Conservation (phyloP, 2,329 filamentous ascomycete species). For the Diaporthe citrichinensis region DNA sequence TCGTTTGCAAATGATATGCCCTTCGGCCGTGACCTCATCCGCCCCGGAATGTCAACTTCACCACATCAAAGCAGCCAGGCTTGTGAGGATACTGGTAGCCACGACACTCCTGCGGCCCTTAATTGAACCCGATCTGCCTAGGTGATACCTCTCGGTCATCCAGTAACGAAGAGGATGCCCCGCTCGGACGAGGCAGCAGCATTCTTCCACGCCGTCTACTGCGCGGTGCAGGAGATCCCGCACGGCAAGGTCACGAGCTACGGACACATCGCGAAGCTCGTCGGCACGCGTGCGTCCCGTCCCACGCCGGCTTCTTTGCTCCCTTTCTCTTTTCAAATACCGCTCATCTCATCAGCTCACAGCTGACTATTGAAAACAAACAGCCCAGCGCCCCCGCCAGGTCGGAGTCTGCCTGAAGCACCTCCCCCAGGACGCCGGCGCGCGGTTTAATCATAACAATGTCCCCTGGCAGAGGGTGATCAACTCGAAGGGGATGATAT, state of each 20-base stretch:
- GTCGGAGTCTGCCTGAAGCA: slow-evolving; percentile 93
- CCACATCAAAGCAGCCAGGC: background rate
- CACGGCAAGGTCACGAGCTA: slow-evolving; percentile 88
- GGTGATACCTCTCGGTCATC: fast-evolving
- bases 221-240: slow-evolving; percentile 88
- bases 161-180: slow-evolving; percentile 64
- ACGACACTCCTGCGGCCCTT: fast-evolving
- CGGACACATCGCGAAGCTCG: slow-evolving; percentile 80
- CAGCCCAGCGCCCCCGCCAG: slow-evolving; percentile 82
- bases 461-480: slow-evolving; percentile 97
- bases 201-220: slow-evolving; percentile 85
- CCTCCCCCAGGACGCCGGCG: slow-evolving; percentile 70
- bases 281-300: slow-evolving; percentile 76
- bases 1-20: slow-evolving; percentile 8
- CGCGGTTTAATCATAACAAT: slow-evolving; percentile 78
- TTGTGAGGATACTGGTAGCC: background rate
- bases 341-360: too few relatives aligned
- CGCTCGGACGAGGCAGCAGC: slow-evolving; percentile 81
- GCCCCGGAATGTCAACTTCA: background rate
- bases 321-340: background rate
- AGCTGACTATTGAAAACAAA: background rate
- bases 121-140: background rate
- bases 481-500: slow-evolving; percentile 88
- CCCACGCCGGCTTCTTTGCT: too few relatives aligned
- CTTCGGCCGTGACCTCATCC: slow-evolving; percentile 16